Percentiles rank a stretch among this genome's conserved stretches.
Evolutionary conservation across 2,329 filamentous ascomycete genomes (phyloP).

Genomic region (Trichophyton benhamiae): DNA sequence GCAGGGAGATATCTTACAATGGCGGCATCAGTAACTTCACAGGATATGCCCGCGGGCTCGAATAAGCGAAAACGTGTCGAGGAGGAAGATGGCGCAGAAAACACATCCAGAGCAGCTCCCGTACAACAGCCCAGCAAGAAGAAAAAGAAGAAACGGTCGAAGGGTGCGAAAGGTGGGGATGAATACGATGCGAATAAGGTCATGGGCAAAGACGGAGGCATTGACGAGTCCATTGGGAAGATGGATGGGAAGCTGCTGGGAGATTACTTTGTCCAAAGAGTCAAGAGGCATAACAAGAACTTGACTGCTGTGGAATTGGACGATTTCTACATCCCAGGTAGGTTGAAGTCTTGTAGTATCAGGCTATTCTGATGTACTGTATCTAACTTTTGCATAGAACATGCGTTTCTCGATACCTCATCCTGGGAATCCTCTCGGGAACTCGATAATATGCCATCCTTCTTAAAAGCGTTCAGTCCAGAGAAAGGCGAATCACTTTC

Average conservation of each 20-base stretch:
- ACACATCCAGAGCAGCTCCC: conserved; percentile 18
- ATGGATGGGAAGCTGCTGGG: conserved; percentile 77
- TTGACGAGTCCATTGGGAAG: conserved; percentile 67
- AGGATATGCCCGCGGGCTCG: not conserved
- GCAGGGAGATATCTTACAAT: not conserved
- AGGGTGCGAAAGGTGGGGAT: conserved; percentile 13
- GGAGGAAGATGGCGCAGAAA: conserved; percentile 20
- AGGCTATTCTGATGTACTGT: no score
- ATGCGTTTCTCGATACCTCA: conserved; percentile 66
- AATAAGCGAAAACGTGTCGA: conserved; percentile 9
- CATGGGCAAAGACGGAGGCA: conserved; percentile 53
- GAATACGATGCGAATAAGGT: conserved; percentile 18
- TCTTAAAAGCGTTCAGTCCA: conserved; percentile 52
- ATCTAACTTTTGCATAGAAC: conserved; percentile 39
- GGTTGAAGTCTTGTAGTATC: conserved; percentile 12
- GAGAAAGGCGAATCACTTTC: conserved; percentile 48
- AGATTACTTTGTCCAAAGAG: conserved; percentile 71
- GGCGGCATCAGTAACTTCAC: not conserved
- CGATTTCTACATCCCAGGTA: conserved; percentile 69
- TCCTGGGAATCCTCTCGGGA: conserved; percentile 55
- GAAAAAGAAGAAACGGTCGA: conserved; percentile 15
- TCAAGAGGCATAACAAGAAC: conserved; percentile 64
- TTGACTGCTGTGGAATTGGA: conserved; percentile 73
- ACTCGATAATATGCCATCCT: conserved; percentile 62
- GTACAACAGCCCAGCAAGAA: conserved; percentile 23